phyloP scores from a whole-genome alignment of 805 yeast species.

The Lipomyces anomalus region DNA sequence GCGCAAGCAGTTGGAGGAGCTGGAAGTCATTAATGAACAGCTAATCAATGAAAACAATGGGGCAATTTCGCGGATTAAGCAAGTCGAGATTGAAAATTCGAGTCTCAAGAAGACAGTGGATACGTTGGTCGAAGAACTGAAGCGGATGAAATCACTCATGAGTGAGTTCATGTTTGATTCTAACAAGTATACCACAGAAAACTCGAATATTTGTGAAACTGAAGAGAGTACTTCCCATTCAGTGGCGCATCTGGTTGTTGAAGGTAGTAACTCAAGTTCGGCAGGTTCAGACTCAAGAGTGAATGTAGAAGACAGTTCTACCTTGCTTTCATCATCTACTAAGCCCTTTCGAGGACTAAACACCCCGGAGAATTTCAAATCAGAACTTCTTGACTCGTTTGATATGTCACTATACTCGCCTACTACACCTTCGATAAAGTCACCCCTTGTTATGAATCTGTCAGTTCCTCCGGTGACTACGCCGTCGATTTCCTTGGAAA shows the following conservation, averaged over 20 bases:
- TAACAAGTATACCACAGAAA: too few species aligned
- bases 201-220: too few species aligned
- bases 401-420: not conserved
- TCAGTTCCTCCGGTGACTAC: not conserved
- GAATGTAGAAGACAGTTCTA: too few species aligned
- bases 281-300: too few species aligned
- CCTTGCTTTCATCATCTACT: too few species aligned
- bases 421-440: not conserved
- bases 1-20: conserved; percentile 80
- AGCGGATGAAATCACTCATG: conserved; percentile 7
- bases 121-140: conserved; percentile 4
- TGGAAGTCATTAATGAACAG: conserved; percentile 43
- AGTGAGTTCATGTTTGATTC: not conserved
- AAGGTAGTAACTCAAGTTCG: too few species aligned
- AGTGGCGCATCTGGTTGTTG: too few species aligned
- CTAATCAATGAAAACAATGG: conserved; percentile 13
- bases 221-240: too few species aligned
- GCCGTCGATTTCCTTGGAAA: not conserved
- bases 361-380: not conserved
- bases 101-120: conserved; percentile 12
- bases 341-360: too few species aligned
- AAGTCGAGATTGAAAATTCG: conserved; percentile 17
- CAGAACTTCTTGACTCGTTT: not conserved
- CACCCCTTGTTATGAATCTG: not conserved
- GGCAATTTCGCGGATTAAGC: conserved; percentile 6